A percentile compares a stretch with the other conserved stretches of the same genome.
Conservation (phyloP, 1,139 yeast genomes). For the Kazachstania sp. region DNA sequence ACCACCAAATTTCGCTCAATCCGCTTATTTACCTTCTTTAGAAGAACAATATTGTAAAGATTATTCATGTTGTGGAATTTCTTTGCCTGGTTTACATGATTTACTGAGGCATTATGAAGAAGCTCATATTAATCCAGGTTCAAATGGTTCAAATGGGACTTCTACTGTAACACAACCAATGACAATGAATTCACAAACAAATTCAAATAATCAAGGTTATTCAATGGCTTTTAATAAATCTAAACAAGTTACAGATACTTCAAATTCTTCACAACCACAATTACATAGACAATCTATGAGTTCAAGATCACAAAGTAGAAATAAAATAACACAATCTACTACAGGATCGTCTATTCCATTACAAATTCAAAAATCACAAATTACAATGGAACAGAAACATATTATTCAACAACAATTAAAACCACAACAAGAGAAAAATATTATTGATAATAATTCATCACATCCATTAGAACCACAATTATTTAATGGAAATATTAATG, state of each 20-base stretch:
- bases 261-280: not conserved
- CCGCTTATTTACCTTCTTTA: conserved; percentile 78
- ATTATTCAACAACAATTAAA: conserved; percentile 17
- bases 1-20: conserved; percentile 5
- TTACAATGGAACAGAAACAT: conserved; percentile 9
- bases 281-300: not conserved
- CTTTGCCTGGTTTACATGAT: conserved; percentile 88
- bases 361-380: not conserved
- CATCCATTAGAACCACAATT: conserved; percentile 9
- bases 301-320: not conserved
- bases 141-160: not conserved
- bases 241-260: not conserved
- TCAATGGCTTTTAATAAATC: not conserved
- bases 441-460: not conserved
- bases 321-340: conserved; percentile 13
- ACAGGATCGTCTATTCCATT: conserved; percentile 6
- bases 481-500: conserved; percentile 38
- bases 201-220: not conserved
- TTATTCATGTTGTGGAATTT: conserved; percentile 90
- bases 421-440: not conserved
- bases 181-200: not conserved
- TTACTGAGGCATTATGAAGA: conserved; percentile 91
- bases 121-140: conserved; percentile 52
- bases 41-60: conserved; percentile 96
- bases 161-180: not conserved